Evolutionary conservation across 805 yeast genomes (phyloP).

Genomic region (Hanseniaspora vineae): DNA sequence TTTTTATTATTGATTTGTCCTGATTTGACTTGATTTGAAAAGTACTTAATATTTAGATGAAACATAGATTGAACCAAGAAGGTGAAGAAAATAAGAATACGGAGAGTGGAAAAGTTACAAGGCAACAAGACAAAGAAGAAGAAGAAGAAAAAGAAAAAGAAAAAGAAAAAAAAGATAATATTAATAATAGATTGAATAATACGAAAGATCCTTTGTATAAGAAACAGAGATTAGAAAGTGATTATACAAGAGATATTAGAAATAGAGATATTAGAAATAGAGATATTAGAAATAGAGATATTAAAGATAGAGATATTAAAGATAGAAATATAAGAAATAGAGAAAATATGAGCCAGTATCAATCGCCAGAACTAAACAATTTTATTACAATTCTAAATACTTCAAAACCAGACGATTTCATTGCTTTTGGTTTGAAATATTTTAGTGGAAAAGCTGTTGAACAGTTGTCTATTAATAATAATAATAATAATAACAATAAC

Average conservation of each 20-base stretch:
- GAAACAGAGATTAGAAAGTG: not conserved
- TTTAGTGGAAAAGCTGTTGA: slow-evolving; percentile 28
- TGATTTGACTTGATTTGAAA: no score
- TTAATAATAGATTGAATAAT: not conserved
- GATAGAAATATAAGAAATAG: no score
- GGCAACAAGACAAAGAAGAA: no score
- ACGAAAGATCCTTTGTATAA: not conserved
- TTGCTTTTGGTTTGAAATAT: slow-evolving; percentile 67
- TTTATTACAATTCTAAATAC: slow-evolving; percentile 44
- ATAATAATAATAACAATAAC: not conserved
- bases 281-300: no score
- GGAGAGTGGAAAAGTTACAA: no score
- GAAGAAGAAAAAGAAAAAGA: not conserved
- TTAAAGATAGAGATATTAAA: no score
- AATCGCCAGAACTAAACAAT: slow-evolving; percentile 38
- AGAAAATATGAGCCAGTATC: not conserved
- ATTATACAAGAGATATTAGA: no score
- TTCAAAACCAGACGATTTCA: slow-evolving; percentile 50
- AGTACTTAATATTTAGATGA: no score
- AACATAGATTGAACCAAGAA: no score
- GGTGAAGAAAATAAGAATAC: not conserved
- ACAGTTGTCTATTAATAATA: not conserved
- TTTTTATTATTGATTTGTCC: no score
- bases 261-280: no score
- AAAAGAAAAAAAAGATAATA: not conserved